Base-by-base conservation (phyloP, 805 yeast species). In the Yarrowia phangngaensis region DNA sequence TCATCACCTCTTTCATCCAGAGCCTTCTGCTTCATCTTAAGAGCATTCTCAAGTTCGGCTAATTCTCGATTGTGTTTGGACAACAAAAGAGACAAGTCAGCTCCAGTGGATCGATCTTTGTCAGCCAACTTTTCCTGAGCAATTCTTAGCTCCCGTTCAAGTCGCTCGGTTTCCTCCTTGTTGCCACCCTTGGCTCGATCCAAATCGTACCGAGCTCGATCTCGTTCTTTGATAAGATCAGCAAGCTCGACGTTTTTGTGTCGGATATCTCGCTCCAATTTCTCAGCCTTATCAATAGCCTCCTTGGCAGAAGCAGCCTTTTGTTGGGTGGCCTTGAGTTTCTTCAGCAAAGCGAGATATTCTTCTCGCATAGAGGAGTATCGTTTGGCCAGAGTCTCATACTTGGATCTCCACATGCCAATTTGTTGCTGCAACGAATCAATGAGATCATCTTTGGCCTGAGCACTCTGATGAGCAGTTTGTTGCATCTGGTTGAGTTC, bases 341-440 rank as follows among this genome's bases (percentile, higher is more conserved):
- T 82, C 45, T 83, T 73, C 60, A 89, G 72, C 50, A 88, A 67
- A 54, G 80, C 83, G 59, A 89, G 72, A 62, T 89, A 96, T 65
- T 89, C 97, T 65, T 85, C 94, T 61, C 97, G 82, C 57, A 89
- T 71, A 66, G 88, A 95, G 2, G 95, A 81, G 64, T 89, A 89
- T 55, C 89, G 71, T 60, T 86, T 86, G 5, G 96, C 96, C 54
- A 89, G 72, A 0, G 92, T 75, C 60, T 88, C 95, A 65, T 89
- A 89, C 68, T 89, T 89, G 48, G 76, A 77, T 54, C 84, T 79
- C 95, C 95, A 89, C 53, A 76, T 74, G 20, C 64, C 69, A 31
- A 84, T 73, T 64, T 88, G 95, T 48, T 84, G 89, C 58, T 82
- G 87, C 35, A 86, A 63, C 48, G 74, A 71, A 48, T 65, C 72